Percentiles rank a stretch among this genome's conserved stretches.
These are phyloP conservation scores for Cladorrhinum sp. DNA, from an alignment of 2,329 filamentous ascomycete genomes.

Conservation along the genomic window DNA sequence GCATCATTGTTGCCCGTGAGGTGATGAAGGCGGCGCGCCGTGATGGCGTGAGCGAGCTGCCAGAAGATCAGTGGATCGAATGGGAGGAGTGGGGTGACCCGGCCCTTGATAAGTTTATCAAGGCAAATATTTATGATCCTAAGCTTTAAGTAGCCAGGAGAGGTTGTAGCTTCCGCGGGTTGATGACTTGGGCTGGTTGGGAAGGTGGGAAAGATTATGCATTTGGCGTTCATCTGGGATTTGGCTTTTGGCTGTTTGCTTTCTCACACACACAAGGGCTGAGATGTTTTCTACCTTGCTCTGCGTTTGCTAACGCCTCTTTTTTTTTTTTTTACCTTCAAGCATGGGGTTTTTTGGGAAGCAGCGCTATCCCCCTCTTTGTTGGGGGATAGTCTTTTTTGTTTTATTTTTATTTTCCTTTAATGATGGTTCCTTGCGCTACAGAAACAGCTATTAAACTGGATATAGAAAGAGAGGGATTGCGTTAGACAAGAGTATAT, in stretches of 20 bases:
- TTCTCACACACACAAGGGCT: not conserved
- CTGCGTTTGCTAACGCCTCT: not conserved
- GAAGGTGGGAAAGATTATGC: not conserved
- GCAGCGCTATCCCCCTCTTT: not conserved
- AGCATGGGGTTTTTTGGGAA: not conserved
- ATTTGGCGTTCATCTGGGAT: not conserved
- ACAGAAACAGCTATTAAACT: not conserved
- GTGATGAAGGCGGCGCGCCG: conserved; percentile 89
- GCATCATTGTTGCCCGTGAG: conserved; percentile 78
- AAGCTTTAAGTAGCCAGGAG: conserved; percentile 11
- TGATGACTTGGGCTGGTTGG: not conserved
- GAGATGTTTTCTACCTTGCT: not conserved
- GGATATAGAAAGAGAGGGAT: not conserved
- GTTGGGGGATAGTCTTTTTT: not conserved
- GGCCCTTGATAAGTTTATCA: conserved; percentile 58
- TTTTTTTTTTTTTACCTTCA: not conserved
- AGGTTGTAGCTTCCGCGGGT: not conserved
- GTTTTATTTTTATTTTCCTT: conserved; percentile 3
- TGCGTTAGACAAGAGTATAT: not conserved
- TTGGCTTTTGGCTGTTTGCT: not conserved
- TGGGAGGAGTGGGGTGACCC: conserved; percentile 72
- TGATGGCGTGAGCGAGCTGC: conserved; percentile 69
- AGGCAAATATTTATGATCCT: conserved; percentile 61
- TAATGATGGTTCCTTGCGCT: not conserved
- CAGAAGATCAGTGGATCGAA: conserved; percentile 66